Percentiles rank a stretch among this genome's conserved stretches.
Conservation (phyloP, 2,329 filamentous ascomycete species). For the Pyrenophora seminiperda region DNA sequence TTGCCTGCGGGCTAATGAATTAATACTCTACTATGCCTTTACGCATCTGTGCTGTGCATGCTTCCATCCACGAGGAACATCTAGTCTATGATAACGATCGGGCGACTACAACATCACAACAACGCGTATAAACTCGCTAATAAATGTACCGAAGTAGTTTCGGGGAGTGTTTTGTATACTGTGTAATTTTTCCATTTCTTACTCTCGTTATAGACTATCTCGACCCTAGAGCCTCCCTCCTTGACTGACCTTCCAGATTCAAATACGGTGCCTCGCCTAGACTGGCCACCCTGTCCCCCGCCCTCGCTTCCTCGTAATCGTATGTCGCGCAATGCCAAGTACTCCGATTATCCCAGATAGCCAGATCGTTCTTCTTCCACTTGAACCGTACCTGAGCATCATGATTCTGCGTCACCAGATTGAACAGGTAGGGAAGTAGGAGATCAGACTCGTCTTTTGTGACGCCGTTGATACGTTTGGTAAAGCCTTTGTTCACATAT, state of each 20-base stretch:
- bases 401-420: conserved; percentile 55
- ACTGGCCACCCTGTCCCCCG: conserved; percentile 57
- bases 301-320: conserved; percentile 64
- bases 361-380: conserved; percentile 48
- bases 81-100: no score
- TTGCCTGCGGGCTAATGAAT: conserved; percentile 25
- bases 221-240: conserved; percentile 5
- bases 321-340: conserved; percentile 66
- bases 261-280: conserved; percentile 63
- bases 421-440: conserved; percentile 52
- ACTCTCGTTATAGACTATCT: no score
- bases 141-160: no score
- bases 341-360: conserved; percentile 71
- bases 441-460: conserved; percentile 53
- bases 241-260: conserved; percentile 54
- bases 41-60: no score
- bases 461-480: conserved; percentile 53
- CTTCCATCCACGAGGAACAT: no score
- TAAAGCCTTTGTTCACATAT: conserved; percentile 43
- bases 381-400: conserved; percentile 59
- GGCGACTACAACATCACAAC: no score
- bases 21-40: background rate
- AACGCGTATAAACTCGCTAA: no score
- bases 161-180: no score
- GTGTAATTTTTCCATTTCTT: no score